Conservation (phyloP, 2,329 filamentous ascomycete species). For the Stromatinia cepivora region DNA sequence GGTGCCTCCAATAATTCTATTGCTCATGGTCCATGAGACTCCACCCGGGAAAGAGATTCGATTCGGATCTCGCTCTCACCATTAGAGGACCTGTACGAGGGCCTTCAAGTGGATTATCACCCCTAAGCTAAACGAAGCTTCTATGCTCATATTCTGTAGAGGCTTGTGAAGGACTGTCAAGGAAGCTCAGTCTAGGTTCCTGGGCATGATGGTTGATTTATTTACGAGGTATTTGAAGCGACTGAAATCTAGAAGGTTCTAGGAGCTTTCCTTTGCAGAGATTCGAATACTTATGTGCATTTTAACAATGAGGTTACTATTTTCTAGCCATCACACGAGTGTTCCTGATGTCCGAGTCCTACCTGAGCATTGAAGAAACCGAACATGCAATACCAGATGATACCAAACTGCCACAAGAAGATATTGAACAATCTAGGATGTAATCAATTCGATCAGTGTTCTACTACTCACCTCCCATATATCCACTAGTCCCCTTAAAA, state of each 20-base stretch:
- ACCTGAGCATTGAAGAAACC: background rate
- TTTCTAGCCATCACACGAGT: background rate
- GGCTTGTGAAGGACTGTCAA: background rate
- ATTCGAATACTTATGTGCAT: background rate
- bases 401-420: background rate
- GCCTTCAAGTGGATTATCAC: background rate
- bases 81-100: background rate
- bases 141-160: background rate
- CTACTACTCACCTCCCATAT: background rate
- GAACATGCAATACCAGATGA: background rate
- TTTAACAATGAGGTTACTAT: background rate
- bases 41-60: background rate
- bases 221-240: background rate
- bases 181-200: too few relatives aligned
- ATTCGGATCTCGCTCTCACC: background rate
- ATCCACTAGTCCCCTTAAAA: background rate
- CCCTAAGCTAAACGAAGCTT: background rate
- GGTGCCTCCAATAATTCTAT: background rate
- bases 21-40: background rate
- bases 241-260: background rate
- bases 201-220: background rate
- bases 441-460: background rate
- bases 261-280: background rate
- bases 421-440: background rate
- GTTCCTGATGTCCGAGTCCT: rapidly evolving